phyloP scores from a whole-genome alignment of 192 early-diverging fungal genomes.

The Backusella morwellensis region DNA sequence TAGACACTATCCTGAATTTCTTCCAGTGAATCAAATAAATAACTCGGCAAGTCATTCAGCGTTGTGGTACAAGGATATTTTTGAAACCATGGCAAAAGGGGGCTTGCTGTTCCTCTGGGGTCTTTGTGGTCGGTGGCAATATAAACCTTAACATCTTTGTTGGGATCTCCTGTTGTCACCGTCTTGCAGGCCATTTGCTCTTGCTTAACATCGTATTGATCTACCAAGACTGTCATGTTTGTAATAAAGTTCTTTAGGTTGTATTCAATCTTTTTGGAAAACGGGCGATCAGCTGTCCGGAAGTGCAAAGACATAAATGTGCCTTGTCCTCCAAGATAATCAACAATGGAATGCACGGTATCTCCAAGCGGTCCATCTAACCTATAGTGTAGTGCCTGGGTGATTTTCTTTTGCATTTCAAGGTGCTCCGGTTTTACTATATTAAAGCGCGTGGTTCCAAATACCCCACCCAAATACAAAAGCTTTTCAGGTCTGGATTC shows the following conservation, averaged over 20 bases:
- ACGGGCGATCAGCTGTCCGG: slow-evolving; percentile 23
- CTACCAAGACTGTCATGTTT: background rate
- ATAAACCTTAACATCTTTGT: slow-evolving; percentile 18
- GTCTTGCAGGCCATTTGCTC: background rate
- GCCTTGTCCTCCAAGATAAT: slow-evolving; percentile 42
- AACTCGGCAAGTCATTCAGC: slow-evolving; percentile 35
- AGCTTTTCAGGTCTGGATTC: slow-evolving; percentile 28
- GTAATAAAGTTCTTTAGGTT: background rate
- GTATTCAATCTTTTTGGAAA: background rate
- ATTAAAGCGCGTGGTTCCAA: slow-evolving; percentile 38
- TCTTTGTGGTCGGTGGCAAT: slow-evolving; percentile 47
- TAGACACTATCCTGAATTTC: slow-evolving; percentile 21
- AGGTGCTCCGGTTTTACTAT: slow-evolving; percentile 34
- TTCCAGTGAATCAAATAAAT: slow-evolving; percentile 32
- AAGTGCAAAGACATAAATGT: slow-evolving; percentile 45
- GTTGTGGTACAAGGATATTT: slow-evolving; percentile 42
- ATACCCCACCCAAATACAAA: slow-evolving; percentile 46
- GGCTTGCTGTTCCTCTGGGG: slow-evolving; percentile 32
- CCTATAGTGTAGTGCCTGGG: slow-evolving; percentile 35
- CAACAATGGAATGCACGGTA: slow-evolving; percentile 41
- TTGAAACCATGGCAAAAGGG: slow-evolving; percentile 29
- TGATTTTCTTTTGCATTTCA: slow-evolving; percentile 31
- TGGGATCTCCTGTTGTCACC: slow-evolving; percentile 1
- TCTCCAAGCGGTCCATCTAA: slow-evolving; percentile 38
- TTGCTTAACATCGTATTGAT: background rate